phyloP scores from a whole-genome alignment of 257 asterid species.

The Eucommia ulmoides region DNA sequence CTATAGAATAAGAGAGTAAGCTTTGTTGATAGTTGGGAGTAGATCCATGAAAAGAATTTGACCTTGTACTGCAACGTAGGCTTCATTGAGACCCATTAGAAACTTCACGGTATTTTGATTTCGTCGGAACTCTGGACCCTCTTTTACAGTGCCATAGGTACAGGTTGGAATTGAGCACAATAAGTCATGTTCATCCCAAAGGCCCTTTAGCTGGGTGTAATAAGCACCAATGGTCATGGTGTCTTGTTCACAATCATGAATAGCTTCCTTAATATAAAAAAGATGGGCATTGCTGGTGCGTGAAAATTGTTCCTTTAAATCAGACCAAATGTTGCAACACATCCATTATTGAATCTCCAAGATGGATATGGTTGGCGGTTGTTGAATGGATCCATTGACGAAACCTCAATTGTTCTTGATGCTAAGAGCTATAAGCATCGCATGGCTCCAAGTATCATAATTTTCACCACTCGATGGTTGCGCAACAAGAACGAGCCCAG shows the following conservation, averaged over 20 bases:
- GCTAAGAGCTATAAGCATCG: constrained; percentile 1
- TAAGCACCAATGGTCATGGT: constrained; percentile 2
- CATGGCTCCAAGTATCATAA: not conserved
- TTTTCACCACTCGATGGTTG: not conserved
- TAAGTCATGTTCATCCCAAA: constrained; percentile 2
- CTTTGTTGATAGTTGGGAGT: not conserved
- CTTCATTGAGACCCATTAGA: not conserved
- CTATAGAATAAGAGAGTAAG: not conserved
- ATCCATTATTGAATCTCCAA: not conserved
- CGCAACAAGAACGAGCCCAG: not conserved
- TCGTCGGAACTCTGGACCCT: not conserved
- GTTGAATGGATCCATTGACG: not conserved
- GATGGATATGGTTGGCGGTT: not conserved
- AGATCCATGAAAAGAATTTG: constrained; percentile 1
- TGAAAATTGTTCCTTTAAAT: not conserved
- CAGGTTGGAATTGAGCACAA: not conserved
- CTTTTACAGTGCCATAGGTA: not conserved
- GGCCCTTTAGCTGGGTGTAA: constrained; percentile 1
- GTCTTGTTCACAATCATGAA: constrained; percentile 2
- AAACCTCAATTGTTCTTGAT: constrained; percentile 1
- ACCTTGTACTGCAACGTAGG: not conserved
- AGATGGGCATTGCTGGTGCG: not conserved
- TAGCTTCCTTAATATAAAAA: constrained; percentile 1
- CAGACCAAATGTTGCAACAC: not conserved
- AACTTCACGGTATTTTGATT: not conserved